Evolutionary conservation across 192 early-diverging fungal genomes (phyloP).

Genomic region (Rhizophagus sp.): DNA sequence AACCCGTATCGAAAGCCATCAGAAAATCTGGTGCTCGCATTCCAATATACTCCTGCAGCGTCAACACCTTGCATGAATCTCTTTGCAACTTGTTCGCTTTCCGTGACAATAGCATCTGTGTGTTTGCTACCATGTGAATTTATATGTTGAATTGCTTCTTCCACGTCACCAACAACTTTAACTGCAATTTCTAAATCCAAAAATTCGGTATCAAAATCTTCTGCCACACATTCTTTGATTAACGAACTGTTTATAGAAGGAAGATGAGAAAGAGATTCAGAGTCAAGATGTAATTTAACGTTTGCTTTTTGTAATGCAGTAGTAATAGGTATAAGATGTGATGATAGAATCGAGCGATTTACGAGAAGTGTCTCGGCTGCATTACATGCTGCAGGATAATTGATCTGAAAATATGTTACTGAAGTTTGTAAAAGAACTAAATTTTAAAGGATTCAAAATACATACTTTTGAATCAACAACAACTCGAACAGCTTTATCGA

Average conservation of each 20-base stretch:
- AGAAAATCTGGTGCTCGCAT: slow-evolving; percentile 93
- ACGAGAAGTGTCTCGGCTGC: slow-evolving; percentile 91
- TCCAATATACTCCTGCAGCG: slow-evolving; percentile 98
- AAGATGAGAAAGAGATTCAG: slow-evolving; percentile 41
- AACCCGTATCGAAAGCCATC: slow-evolving; percentile 99
- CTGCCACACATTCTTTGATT: slow-evolving; percentile 35
- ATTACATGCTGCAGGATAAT: slow-evolving; percentile 97
- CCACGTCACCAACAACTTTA: slow-evolving; percentile 68
- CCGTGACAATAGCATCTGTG: slow-evolving; percentile 94
- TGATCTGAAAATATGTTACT: slow-evolving; percentile 49
- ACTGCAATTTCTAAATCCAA: slow-evolving; percentile 85
- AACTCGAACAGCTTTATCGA: slow-evolving; percentile 72
- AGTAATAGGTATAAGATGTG: slow-evolving; percentile 54
- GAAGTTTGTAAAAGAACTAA: neutral
- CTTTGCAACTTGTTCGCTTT: slow-evolving; percentile 68
- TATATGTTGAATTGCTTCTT: slow-evolving; percentile 89
- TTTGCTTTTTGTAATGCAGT: slow-evolving; percentile 57
- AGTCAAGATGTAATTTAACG: slow-evolving; percentile 66
- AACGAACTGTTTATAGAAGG: slow-evolving; percentile 33
- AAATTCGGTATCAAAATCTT: slow-evolving; percentile 92
- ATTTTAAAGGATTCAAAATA: neutral
- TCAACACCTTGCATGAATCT: slow-evolving; percentile 91
- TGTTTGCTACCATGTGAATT: slow-evolving; percentile 93
- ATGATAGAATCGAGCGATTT: slow-evolving; percentile 50
- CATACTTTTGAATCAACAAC: slow-evolving; percentile 85